These are phyloP conservation scores for Naganishia liquefaciens DNA, from an alignment of 1,284 basidiomycete genomes.

Conservation along the genomic window DNA sequence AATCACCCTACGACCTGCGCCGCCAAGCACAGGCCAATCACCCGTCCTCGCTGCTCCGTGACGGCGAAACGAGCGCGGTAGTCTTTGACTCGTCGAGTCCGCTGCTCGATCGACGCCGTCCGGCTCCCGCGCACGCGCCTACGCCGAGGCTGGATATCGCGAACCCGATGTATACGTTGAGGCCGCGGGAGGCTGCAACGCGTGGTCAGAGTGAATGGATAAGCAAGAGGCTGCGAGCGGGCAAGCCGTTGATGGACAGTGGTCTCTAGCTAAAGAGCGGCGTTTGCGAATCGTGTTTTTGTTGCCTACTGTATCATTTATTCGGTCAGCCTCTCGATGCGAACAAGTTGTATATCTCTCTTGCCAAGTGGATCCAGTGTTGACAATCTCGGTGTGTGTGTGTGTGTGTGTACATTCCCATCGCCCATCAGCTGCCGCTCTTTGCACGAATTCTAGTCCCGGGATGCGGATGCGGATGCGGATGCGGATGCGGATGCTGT, in stretches of 20 bases:
- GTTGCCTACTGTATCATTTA: conserved; percentile 9
- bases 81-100: conserved; percentile 21
- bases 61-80: background rate
- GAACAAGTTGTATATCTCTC: no score
- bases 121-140: background rate
- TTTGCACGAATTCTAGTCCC: background rate
- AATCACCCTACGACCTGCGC: conserved; percentile 17
- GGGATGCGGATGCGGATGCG: no score
- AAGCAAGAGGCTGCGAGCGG: conserved; percentile 1
- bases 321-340: background rate
- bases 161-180: conserved; percentile 23
- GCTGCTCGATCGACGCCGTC: conserved; percentile 7
- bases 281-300: background rate
- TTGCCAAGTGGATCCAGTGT: no score
- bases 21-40: background rate
- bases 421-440: background rate
- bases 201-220: conserved; percentile 4
- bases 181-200: conserved; percentile 1
- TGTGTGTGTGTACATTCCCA: no score
- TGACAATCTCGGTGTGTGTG: no score
- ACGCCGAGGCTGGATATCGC: conserved; percentile 22
- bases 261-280: conserved; percentile 11
- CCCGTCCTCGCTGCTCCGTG: background rate
- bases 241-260: conserved; percentile 16
- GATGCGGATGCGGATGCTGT: no score